Conservation (phyloP, 2,329 filamentous ascomycete genomes). For the Colletotrichum magnum region DNA sequence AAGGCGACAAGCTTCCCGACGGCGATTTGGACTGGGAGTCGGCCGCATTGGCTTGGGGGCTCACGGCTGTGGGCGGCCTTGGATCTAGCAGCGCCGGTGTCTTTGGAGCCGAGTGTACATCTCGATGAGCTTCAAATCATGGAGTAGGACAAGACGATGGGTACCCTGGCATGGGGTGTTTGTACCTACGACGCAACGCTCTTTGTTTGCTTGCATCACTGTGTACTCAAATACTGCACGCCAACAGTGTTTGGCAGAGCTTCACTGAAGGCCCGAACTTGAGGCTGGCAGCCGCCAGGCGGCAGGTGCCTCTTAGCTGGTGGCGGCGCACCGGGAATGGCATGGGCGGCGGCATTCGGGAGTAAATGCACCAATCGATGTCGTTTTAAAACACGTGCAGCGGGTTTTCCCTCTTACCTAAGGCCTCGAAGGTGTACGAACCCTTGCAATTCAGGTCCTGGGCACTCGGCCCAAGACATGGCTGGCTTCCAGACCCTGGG, state of each 20-base stretch:
- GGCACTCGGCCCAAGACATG: slow-evolving; percentile 29
- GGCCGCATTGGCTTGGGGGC: slow-evolving; percentile 61
- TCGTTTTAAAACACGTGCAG: background rate
- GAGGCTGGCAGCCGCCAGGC: slow-evolving; percentile 13
- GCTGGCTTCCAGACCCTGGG: slow-evolving; percentile 6
- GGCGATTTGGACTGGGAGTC: slow-evolving; percentile 62
- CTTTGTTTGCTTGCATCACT: slow-evolving; percentile 13
- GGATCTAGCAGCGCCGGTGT: slow-evolving; percentile 61
- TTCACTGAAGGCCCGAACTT: slow-evolving; percentile 6
- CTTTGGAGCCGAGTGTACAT: slow-evolving; percentile 62
- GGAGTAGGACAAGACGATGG: background rate
- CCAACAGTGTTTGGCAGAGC: background rate
- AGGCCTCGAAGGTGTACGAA: slow-evolving; percentile 5
- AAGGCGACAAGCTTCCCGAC: slow-evolving; percentile 59
- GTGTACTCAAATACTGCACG: background rate
- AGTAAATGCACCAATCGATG: slow-evolving; percentile 26
- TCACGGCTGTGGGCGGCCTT: slow-evolving; percentile 59
- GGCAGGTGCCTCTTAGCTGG: slow-evolving; percentile 3
- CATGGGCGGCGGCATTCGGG: slow-evolving; percentile 3
- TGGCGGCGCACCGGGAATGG: slow-evolving; percentile 22
- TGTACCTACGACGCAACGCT: background rate
- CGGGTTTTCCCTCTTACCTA: background rate
- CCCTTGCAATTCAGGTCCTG: slow-evolving; percentile 2
- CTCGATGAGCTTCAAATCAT: slow-evolving; percentile 48
- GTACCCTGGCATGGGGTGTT: background rate